phyloP scores from a whole-genome alignment of 2,329 filamentous ascomycete genomes.

The Epichloe baconii region DNA sequence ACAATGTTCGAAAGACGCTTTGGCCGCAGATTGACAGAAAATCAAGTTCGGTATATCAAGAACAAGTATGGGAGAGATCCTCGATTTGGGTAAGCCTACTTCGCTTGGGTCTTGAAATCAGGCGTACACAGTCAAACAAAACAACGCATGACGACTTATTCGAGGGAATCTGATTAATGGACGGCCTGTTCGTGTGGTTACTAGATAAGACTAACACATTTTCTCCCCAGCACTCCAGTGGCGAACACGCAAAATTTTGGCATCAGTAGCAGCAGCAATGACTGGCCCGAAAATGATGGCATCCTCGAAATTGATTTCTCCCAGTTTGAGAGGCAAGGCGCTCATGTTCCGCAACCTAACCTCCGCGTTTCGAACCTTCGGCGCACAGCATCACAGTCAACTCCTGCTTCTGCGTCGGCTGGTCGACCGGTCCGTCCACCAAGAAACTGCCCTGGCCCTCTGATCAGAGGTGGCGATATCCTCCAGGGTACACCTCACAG shows the following conservation, averaged over 20 bases:
- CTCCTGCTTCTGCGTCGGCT: neutral
- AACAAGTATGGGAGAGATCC: conserved; percentile 28
- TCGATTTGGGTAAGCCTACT: conserved; percentile 21
- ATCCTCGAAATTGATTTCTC: conserved; percentile 3
- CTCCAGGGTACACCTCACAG: no score
- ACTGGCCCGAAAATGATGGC: conserved; percentile 1
- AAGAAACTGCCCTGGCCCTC: neutral
- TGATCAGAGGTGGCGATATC: no score
- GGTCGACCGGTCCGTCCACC: neutral
- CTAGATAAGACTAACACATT: neutral
- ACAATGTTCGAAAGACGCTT: conserved; percentile 17
- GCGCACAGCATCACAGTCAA: neutral
- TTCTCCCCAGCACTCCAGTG: conserved; percentile 1
- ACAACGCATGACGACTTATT: neutral
- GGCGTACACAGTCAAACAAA: neutral
- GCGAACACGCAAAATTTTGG: conserved; percentile 2
- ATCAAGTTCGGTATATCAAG: conserved; percentile 26
- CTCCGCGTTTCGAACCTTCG: neutral
- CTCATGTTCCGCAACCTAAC: neutral
- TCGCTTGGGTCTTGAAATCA: neutral
- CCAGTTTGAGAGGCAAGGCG: neutral
- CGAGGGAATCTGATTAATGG: no score
- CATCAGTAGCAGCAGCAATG: neutral
- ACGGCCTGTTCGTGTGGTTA: no score
- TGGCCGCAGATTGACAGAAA: conserved; percentile 16